Evolutionary conservation across 495 filamentous ascomycete species (phyloP), one percentile per base, ranked within the genome.

Genomic region (Melanomma pulvis-pyrius): DNA sequence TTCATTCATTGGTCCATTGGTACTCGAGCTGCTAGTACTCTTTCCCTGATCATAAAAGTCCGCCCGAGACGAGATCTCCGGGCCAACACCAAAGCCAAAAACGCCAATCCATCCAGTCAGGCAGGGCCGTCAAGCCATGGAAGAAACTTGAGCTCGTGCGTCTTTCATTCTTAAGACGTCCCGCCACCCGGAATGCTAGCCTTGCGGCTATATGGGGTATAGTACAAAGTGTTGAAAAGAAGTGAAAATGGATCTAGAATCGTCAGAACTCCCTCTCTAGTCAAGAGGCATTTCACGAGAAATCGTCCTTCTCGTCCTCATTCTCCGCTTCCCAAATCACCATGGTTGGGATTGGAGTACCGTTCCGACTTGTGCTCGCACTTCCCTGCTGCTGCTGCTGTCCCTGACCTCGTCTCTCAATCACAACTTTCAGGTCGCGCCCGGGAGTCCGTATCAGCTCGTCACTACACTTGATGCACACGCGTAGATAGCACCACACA

Each of bases 291-390:
- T 6, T 13, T 13, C 13, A 44, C 2, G 39, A 44, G 39, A 44
- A 44, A 24, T 51, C 48, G 11, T 29, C 26, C 52, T 48, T 26
- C 26, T 39, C 51, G 50, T 36, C 24, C 32, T 57, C 61, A 24
- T 39, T 22, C 50, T 64, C 61, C 28, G 61, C 61, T 1, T 52
- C 52, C 61, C 51, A 64, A 49, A 64, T 52, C n/a, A 57, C n/a
- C 61, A 64, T 36, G 3, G 9, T 6, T 3, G 39, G 39, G 17
- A 44, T 44, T 15, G 39, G 39, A 2, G 39, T 44, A 2, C 39
- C 39, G 3, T n/a, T 15, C 17, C 39, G 4, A 25, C 46, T 24
- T 22, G 7, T 12, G 12, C 30, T 34, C 61, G 3, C 9, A 25
- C 36, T 12, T 44, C 39, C 39, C 39, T 44, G 8, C 17, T 44